Base-by-base conservation (phyloP, 495 filamentous ascomycete species). In the Aspergillus incahuasiensis region DNA sequence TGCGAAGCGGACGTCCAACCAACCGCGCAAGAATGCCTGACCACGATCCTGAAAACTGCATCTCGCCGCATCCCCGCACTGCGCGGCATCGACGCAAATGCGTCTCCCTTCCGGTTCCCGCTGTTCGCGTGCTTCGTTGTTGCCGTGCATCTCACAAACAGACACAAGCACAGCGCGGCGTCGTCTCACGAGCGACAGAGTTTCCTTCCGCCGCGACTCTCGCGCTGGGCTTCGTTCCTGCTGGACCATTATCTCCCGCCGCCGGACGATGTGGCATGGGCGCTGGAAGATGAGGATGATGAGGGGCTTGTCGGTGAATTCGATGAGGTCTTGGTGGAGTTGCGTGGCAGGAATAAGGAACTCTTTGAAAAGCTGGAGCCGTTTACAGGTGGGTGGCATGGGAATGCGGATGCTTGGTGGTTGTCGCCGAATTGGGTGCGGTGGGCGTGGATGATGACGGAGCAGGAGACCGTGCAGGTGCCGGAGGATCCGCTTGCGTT, bases 371-470 rank as follows among this genome's bases (percentile, higher is more conserved):
- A 35, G 3, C 11, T 68, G 16, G 54, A 60, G 18, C 34, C 34
- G 15, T 64, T 59, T 24, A 58, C 61, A 12, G 63, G 63, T 12
- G 54, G 60, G 1, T 54, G 51, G 21, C 41, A 60, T 9, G 32
- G 38, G 38, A 8, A 40, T 18, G 56, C 58, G 13, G 62, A 61
- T 19, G 60, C 63, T 53, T 69, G 68, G 58, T 78, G 74, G 74
- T 55, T 78, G 25, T 64, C 69, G 28, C 59, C 72, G 12, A 65
- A 75, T 16, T 76, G 72, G 74, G 13, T 78, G 42, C 65, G 69
- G 32, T 76, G 74, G 73, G 66, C 69, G 15, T 75, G 70, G 65
- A 67, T 64, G 49, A 63, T 75, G 21, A 60, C 62, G 4, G 70
- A 75, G 32, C 62, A 67, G 16, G 74, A 78, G 51, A 68, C 66